Evolutionary conservation across 768 basidiomycete species (phyloP), one percentile per base, ranked within the genome.

Genomic region (Auricularia heimuer): DNA sequence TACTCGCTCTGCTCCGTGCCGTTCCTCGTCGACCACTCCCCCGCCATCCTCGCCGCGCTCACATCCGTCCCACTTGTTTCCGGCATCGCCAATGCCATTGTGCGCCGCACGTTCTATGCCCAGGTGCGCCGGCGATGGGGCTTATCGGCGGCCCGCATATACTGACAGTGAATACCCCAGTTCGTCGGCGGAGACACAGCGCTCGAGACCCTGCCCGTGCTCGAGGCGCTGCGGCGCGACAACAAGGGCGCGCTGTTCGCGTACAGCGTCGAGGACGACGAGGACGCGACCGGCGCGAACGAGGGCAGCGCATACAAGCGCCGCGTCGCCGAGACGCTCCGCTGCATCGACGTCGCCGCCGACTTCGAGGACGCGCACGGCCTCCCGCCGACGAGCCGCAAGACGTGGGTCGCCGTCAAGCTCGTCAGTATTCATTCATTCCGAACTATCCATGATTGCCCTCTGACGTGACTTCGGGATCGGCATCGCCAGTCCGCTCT

Each of bases 131-230:
- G 3, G 29, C 39, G 65, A 34, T 62, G 29, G 29, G n/a, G 24
- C 29, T 29, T 29, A 29, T 29, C 29, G 29, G 29, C 29, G 29
- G 29, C 29, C 29, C 29, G 29, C 29, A 29, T 29, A 29, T 29
- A 29, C 29, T 29, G 29, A 29, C 29, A 29, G 29, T 29, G 29
- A 29, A 29, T 29, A 6, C 47, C 56, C 8, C 69, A 93, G 87
- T 98, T 96, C 69, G 94, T 95, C 1, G 93, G 94, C 0, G 94
- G 90, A 3, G 93, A 95, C 66, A 88, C 88, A 0, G 89, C 87
- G 0, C 80, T 82, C 44, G 85, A 82, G 18, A 83, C 87, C 6
- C 68, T 90, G 3, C 86, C 90, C 1, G 72, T 90, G 0, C 81
- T 97, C 47, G 76, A 79, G 47, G 70, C 75, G 12, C 78, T 95